Evolutionary conservation across 192 early-diverging fungal genomes (phyloP), one percentile per base, ranked within the genome.

Genomic region (Coemansia sp.): DNA sequence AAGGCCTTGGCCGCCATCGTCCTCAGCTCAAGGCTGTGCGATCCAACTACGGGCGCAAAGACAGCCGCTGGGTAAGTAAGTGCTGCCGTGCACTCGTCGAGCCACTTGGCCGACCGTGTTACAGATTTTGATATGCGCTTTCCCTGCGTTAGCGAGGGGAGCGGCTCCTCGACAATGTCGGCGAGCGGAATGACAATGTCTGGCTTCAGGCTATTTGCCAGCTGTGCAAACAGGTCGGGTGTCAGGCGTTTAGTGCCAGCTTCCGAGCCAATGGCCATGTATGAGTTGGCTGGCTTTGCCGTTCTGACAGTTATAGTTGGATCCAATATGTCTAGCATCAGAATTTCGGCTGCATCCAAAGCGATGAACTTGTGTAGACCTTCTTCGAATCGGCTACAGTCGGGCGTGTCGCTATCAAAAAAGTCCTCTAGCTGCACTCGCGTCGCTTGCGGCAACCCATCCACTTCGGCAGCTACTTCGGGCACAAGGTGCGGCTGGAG

Each of bases 61-160:
- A 83, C 58, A 3, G 77, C 72, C n/a, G 60, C 56, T 4, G 62
- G n/a, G 63, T 62, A 40, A 24, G 34, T 60, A 3, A 60, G 50
- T 21, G 43, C 51, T 20, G 43, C 58, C 24, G 79, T 35, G 40
- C 61, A 66, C 64, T 85, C 73, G 55, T 76, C 74, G 28, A 85
- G 70, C 83, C 83, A 85, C 24, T 59, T 60, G 24, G 59, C 56
- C 5, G 79, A 70, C 35, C 79, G 70, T 28, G 61, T 33, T 4
- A 82, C 73, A 10, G 83, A 85, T 57, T 82, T 85, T 60, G 65
- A 42, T 9, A 76, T 66, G 53, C 83, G 76, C 60, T 79, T 83
- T 9, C 76, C 76, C 14, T 71, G 68, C 14, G 71, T 71, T 31
- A 78, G 63, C 38, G 71, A 71, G 9, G 73, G 73, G 40, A 66